phyloP scores from a whole-genome alignment of 164 flowering plant species.

The Pachysandra terminalis region DNA sequence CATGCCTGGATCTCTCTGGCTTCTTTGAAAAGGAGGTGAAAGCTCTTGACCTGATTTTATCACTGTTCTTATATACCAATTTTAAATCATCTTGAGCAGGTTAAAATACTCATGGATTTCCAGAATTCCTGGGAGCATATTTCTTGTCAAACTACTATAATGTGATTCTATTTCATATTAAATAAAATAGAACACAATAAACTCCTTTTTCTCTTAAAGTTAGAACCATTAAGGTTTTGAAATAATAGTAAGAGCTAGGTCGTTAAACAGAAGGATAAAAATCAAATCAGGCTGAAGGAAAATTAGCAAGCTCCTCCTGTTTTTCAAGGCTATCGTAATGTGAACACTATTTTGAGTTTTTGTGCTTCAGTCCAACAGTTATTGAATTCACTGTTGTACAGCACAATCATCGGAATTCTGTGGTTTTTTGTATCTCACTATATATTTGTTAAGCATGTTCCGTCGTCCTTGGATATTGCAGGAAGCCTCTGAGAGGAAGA shows the following conservation, averaged over 20 bases:
- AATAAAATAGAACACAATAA: no score
- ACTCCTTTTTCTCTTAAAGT: no score
- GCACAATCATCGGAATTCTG: no score
- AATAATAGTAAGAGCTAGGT: neutral
- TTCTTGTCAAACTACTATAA: neutral
- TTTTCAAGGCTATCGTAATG: no score
- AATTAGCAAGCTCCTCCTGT: no score
- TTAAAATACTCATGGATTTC: neutral
- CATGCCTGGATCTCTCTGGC: conserved; percentile 89
- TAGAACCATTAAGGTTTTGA: neutral
- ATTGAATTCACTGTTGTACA: no score
- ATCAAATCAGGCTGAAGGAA: no score
- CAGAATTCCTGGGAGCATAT: neutral
- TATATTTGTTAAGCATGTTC: neutral
- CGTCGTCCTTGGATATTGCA: conserved; percentile 21
- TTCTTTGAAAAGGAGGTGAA: conserved; percentile 94
- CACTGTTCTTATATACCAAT: neutral
- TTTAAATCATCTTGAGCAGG: neutral
- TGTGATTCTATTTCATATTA: neutral
- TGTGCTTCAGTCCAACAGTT: no score
- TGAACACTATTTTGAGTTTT: no score
- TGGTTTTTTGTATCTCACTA: no score
- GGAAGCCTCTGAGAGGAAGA: conserved; percentile 90
- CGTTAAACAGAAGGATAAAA: neutral
- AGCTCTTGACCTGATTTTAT: neutral